Evolutionary conservation across 805 yeast genomes (phyloP).

Genomic region (Barnettozyma siamensis): DNA sequence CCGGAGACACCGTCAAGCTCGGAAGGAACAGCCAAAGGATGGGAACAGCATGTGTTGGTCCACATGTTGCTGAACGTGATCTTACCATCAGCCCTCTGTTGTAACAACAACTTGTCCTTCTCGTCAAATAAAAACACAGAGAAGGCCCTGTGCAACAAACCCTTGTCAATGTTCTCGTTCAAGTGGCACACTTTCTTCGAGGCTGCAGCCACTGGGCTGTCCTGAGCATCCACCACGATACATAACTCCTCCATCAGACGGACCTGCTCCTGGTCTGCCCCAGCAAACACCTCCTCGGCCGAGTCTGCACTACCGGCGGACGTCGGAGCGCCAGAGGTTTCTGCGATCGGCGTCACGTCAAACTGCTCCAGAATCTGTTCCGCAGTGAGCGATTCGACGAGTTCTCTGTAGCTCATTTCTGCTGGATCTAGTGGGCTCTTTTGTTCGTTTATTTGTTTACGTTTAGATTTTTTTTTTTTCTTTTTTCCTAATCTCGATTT

Average conservation of each 20-base stretch:
- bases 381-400: slow-evolving; percentile 47
- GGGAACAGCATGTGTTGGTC: slow-evolving; percentile 99
- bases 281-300: slow-evolving; percentile 53
- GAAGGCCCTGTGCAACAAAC: slow-evolving; percentile 91
- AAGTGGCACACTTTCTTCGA: slow-evolving; percentile 87
- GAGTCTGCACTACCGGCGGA: slow-evolving; percentile 28
- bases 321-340: slow-evolving; percentile 52
- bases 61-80: slow-evolving; percentile 96
- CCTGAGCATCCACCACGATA: slow-evolving; percentile 85
- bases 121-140: slow-evolving; percentile 89
- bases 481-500: not conserved
- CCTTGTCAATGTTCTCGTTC: slow-evolving; percentile 80
- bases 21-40: slow-evolving; percentile 78
- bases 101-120: slow-evolving; percentile 71
- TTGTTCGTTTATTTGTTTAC: too few relatives aligned
- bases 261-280: slow-evolving; percentile 93
- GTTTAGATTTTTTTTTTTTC: slow-evolving; percentile 9
- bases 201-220: slow-evolving; percentile 85
- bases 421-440: too few relatives aligned
- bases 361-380: slow-evolving; percentile 51
- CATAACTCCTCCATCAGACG: slow-evolving; percentile 94
- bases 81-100: slow-evolving; percentile 94
- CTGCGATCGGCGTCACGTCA: slow-evolving; percentile 60
- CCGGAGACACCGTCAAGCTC: slow-evolving; percentile 73
- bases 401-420: slow-evolving; percentile 35